Conservation (phyloP, 1,139 yeast species). For the Casaregolazyma lundiana region DNA sequence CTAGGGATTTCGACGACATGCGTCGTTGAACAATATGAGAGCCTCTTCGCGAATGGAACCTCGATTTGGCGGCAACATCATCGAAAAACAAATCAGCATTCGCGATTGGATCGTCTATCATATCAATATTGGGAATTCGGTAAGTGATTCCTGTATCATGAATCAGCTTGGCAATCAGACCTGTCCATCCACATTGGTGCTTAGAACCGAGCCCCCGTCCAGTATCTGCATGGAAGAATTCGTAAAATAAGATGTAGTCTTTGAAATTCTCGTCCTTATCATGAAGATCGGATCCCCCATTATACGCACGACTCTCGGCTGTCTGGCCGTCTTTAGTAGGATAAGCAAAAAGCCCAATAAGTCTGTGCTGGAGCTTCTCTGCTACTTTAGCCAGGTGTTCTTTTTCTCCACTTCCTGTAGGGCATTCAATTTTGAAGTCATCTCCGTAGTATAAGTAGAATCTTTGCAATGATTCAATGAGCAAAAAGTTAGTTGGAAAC, state of each 20-base stretch:
- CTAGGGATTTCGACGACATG: slow-evolving; percentile 16
- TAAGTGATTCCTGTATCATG: slow-evolving; percentile 78
- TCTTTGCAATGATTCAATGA: slow-evolving; percentile 85
- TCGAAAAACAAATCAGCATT: slow-evolving; percentile 39
- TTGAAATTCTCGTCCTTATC: slow-evolving; percentile 71
- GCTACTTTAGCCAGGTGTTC: slow-evolving; percentile 90
- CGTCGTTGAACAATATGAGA: slow-evolving; percentile 22
- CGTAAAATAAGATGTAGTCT: slow-evolving; percentile 77
- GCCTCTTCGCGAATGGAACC: slow-evolving; percentile 22
- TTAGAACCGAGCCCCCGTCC: slow-evolving; percentile 95
- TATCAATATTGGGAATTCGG: slow-evolving; percentile 23
- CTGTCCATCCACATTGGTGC: slow-evolving; percentile 98
- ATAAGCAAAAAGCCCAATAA: slow-evolving; percentile 73
- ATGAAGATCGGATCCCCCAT: slow-evolving; percentile 58
- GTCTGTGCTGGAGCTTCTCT: slow-evolving; percentile 82
- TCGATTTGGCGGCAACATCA: slow-evolving; percentile 27
- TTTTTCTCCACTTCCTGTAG: slow-evolving; percentile 72
- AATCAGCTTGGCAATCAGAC: slow-evolving; percentile 87
- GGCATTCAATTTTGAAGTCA: slow-evolving; percentile 81
- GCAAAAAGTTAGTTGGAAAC: slow-evolving; percentile 89
- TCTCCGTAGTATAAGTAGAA: slow-evolving; percentile 90
- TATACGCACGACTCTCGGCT: slow-evolving; percentile 70
- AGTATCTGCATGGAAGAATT: slow-evolving; percentile 91
- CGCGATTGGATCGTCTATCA: slow-evolving; percentile 34
- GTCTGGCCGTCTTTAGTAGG: slow-evolving; percentile 41